Evolutionary conservation across 1,139 yeast species (phyloP).

Genomic region (Pichia sp.): DNA sequence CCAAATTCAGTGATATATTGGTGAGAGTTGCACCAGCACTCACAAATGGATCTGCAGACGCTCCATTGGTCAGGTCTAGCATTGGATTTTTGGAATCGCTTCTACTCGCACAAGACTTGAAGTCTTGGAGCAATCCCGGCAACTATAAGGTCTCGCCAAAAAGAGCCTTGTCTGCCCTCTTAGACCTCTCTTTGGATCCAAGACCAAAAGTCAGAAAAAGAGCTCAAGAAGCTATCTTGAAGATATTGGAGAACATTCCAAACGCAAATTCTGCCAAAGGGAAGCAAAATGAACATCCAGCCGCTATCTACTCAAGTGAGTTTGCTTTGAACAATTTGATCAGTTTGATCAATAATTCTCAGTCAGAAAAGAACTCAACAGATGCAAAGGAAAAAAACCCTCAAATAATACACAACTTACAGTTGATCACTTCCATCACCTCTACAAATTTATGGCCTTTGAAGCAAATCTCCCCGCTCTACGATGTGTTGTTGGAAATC

Average conservation of each 20-base stretch:
- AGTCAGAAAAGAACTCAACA: not conserved
- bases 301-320: conserved; percentile 65
- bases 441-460: conserved; percentile 81
- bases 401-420: conserved; percentile 69
- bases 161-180: conserved; percentile 75
- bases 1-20: conserved; percentile 73
- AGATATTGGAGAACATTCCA: conserved; percentile 53
- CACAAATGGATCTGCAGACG: conserved; percentile 64
- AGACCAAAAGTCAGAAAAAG: conserved; percentile 96
- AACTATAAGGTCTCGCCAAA: conserved; percentile 63
- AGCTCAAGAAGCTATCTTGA: conserved; percentile 79
- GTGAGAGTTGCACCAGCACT: conserved; percentile 78
- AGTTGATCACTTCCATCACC: conserved; percentile 65
- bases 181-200: conserved; percentile 78
- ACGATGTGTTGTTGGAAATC: conserved; percentile 70
- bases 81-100: conserved; percentile 81
- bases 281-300: conserved; percentile 51
- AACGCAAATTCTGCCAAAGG: conserved; percentile 65
- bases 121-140: conserved; percentile 61
- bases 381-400: conserved; percentile 39
- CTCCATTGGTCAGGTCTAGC: conserved; percentile 81
- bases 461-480: conserved; percentile 60
- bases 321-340: conserved; percentile 55
- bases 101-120: conserved; percentile 73
- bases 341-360: conserved; percentile 41